phyloP scores from a whole-genome alignment of 257 asterid species.

The Nicotiana otophora region DNA sequence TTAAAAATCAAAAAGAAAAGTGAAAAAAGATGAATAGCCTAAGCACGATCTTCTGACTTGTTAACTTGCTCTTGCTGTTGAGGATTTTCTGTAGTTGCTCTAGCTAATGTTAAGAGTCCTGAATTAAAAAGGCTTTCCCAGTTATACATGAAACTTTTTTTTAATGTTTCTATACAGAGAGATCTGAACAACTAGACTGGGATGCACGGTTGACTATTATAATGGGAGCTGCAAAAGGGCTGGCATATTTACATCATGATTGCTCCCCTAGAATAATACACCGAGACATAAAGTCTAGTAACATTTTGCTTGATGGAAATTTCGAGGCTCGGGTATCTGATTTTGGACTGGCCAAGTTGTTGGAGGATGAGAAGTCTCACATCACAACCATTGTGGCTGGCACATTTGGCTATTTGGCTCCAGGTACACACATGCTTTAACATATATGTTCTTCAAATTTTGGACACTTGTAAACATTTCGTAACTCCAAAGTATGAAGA shows the following conservation, averaged over 20 bases:
- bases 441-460: not conserved
- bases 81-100: not conserved
- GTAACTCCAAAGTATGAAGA: not conserved
- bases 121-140: not conserved
- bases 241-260: constrained; percentile 89
- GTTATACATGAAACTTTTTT: not conserved
- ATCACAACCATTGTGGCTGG: constrained; percentile 94
- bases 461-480: not conserved
- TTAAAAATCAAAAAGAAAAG: too few relatives aligned
- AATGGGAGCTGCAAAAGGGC: constrained; percentile 90
- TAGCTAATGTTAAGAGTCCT: not conserved
- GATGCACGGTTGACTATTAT: constrained; percentile 73
- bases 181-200: constrained; percentile 83
- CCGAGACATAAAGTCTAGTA: constrained; percentile 91
- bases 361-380: constrained; percentile 90
- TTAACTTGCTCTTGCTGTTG: too few relatives aligned
- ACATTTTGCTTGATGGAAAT: constrained; percentile 80
- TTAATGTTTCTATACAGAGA: constrained; percentile 34
- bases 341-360: constrained; percentile 85
- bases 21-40: too few relatives aligned
- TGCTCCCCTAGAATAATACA: constrained; percentile 90
- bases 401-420: constrained; percentile 91
- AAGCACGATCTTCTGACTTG: too few relatives aligned
- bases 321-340: constrained; percentile 89
- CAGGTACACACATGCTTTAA: constrained; percentile 36